Evolutionary conservation across 208 protist species (phyloP), one percentile per base, ranked within the genome.

Genomic region (Leishmania martiniquensis): DNA sequence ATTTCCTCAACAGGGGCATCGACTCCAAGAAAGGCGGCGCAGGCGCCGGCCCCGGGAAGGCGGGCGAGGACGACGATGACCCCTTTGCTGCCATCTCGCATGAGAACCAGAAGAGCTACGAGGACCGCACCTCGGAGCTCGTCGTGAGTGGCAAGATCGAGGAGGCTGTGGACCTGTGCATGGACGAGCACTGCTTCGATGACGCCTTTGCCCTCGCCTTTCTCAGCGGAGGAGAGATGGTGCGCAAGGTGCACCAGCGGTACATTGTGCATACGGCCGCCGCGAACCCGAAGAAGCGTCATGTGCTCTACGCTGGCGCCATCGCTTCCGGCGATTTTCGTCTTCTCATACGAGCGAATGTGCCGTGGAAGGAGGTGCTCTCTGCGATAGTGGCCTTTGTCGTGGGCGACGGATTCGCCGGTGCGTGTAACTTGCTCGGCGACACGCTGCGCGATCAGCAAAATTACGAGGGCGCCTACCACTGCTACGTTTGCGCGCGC

Each of bases 351-450:
- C 68, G 82, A 44, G 75, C 75, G 4, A 52, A 82, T 44, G 76
- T 91, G n/a, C 86, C 88, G 34, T 97, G 93, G 91, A 85, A 83
- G 59, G 93, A 95, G 76, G 89, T 87, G 65, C 89, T 97, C n/a
- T 90, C 90, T 1, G 78, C 85, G 1, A 91, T 97, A 44, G 82
- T 91, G 25, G 84, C 88, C 39, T 95, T 89, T 80, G 87, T 94
- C 39, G 59, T 74, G 52, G 87, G 86, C 6, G 91, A 95, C 63
- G 81, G 78, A 57, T 97, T 95, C 76, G 82, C 86, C 12, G 87
- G 87, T 15, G 77, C 85, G 63, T 95, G 91, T 85, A 89, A 93
- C 72, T 65, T 77, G 54, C 86, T 97, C 22, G 93, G 88, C 51
- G 83, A 84, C 42, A 71, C 71, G n/a, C 76, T 97, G 45, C 82